These are phyloP conservation scores for Antitrichia curtipendula DNA, from an alignment of 225 moss, liverwort and hornwort species.

Conservation along the genomic window DNA sequence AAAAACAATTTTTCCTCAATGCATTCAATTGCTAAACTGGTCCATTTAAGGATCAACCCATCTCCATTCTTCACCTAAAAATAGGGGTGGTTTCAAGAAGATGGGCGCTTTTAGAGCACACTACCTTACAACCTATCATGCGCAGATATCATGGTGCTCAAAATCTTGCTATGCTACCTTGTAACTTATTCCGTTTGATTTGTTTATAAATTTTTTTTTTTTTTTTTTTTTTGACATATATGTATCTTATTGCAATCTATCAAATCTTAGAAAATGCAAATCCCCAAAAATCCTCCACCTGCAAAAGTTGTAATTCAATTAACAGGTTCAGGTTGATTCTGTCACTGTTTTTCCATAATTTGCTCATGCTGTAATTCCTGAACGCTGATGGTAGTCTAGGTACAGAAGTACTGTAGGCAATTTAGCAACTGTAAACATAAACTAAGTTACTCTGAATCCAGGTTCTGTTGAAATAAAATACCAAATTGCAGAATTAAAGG, in stretches of 20 bases:
- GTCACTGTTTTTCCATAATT: not conserved
- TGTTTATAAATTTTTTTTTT: too few relatives aligned
- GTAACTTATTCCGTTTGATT: too few relatives aligned
- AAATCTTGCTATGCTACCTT: not conserved
- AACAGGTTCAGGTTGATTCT: not conserved
- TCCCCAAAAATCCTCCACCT: not conserved
- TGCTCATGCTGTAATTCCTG: not conserved
- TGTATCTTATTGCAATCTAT: not conserved
- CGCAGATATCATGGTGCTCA: not conserved
- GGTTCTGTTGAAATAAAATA: not conserved
- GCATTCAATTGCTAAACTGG: too few relatives aligned
- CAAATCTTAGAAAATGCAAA: not conserved
- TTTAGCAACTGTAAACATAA: not conserved
- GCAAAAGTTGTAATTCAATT: not conserved
- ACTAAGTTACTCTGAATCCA: not conserved
- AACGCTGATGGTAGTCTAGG: not conserved
- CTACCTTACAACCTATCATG: not conserved
- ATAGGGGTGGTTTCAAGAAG: too few relatives aligned
- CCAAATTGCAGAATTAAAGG: not conserved
- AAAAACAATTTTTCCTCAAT: too few relatives aligned
- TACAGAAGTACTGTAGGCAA: not conserved
- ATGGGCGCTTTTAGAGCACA: too few relatives aligned
- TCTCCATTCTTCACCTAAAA: too few relatives aligned
- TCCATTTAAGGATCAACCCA: too few relatives aligned
- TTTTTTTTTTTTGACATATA: too few relatives aligned